Percentiles rank a stretch among this genome's conserved stretches.
Conservation (phyloP, 2,329 filamentous ascomycete genomes). For the Botryotinia calthae region DNA sequence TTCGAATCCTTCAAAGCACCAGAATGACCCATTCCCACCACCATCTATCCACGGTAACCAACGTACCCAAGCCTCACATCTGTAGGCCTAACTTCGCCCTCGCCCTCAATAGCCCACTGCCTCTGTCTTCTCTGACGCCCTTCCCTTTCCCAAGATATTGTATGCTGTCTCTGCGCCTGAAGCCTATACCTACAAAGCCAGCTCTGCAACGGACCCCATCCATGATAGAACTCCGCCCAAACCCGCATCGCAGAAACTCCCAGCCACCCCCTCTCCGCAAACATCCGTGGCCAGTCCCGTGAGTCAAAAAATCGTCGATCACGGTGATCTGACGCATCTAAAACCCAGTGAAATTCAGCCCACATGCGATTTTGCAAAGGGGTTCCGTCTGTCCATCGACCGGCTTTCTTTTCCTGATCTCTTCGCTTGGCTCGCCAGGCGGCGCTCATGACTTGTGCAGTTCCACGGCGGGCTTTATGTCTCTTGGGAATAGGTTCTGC, state of each 20-base stretch:
- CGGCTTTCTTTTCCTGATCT: constrained; percentile 31
- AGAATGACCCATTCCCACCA: not conserved
- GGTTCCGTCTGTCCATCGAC: constrained; percentile 32
- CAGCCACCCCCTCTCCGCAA: not conserved
- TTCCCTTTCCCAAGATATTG: not conserved
- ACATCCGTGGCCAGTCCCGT: constrained; percentile 5
- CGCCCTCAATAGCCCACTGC: not conserved
- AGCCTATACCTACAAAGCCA: not conserved
- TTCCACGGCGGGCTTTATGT: constrained; percentile 24
- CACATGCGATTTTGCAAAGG: constrained; percentile 28
- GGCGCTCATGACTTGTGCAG: constrained; percentile 25
- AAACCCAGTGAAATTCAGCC: constrained; percentile 32
- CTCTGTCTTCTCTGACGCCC: not conserved
- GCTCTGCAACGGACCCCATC: constrained; percentile 18
- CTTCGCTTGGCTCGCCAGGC: constrained; percentile 26
- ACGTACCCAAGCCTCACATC: not conserved
- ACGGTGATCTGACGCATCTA: constrained; percentile 22
- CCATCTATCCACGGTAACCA: not conserved
- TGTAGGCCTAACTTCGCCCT: too few species aligned
- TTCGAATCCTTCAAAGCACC: not conserved
- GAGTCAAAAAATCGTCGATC: constrained; percentile 9
- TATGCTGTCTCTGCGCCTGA: not conserved
- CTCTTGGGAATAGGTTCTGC: not conserved
- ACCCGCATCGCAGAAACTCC: not conserved
- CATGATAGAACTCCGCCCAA: constrained; percentile 2